Percentiles rank a stretch among this genome's conserved stretches.
Evolutionary conservation across 225 moss, liverwort and hornwort genomes (phyloP).

Genomic region (Antitrichia curtipendula): DNA sequence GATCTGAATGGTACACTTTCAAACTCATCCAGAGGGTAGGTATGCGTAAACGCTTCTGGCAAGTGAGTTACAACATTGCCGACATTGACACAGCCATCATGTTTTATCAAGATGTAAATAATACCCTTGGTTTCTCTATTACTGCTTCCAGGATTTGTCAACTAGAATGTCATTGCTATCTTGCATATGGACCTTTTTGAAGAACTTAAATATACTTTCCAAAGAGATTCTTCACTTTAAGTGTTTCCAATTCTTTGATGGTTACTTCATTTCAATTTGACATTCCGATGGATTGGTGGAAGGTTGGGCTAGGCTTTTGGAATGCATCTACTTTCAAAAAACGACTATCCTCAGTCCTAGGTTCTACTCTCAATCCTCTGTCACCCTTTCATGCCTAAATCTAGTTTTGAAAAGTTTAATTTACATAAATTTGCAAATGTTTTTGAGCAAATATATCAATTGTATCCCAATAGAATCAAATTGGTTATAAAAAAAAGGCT

Average conservation of each 20-base stretch:
- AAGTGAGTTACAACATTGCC: conserved; percentile 58
- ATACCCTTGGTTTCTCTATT: not conserved
- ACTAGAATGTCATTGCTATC: not conserved
- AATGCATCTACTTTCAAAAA: conserved; percentile 39
- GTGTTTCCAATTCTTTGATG: not conserved
- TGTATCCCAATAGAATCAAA: not conserved
- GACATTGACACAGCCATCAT: conserved; percentile 46
- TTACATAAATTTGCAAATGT: not conserved
- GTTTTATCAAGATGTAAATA: conserved; percentile 57
- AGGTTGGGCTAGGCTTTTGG: conserved; percentile 45
- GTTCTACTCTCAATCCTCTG: not conserved
- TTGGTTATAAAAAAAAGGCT: too few relatives aligned
- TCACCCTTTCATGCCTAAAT: not conserved
- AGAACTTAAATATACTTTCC: not conserved
- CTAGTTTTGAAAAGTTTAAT: too few relatives aligned
- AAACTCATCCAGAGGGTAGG: conserved; percentile 65
- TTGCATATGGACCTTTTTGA: not conserved
- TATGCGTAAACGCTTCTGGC: conserved; percentile 73
- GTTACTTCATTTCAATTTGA: not conserved
- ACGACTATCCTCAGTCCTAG: conserved; percentile 4
- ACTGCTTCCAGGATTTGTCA: not conserved
- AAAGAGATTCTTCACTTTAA: too few relatives aligned
- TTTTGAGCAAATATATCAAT: too few relatives aligned
- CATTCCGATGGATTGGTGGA: not conserved
- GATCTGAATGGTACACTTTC: conserved; percentile 79